A percentile compares a stretch with the other conserved stretches of the same genome.
Conservation (phyloP, 1,284 basidiomycete species). For the Termitomyces sp. region DNA sequence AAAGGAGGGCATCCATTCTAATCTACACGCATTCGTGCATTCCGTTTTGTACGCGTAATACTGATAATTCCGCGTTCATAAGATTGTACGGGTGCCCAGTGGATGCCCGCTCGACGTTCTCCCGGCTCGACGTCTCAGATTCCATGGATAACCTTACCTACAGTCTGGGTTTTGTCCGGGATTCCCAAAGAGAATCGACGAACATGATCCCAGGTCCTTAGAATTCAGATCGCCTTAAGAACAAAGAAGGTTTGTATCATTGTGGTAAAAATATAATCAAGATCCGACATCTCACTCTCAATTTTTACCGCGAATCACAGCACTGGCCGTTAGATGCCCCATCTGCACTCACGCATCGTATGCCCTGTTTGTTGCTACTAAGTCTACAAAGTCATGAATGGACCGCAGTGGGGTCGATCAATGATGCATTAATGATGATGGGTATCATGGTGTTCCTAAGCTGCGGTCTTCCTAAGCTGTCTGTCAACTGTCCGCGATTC, state of each 20-base stretch:
- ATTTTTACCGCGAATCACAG: neutral
- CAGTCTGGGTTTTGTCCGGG: neutral
- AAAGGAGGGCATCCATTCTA: neutral
- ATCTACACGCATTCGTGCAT: neutral
- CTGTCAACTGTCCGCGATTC: neutral
- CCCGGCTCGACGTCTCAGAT: conserved; percentile 1
- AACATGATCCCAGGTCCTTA: neutral
- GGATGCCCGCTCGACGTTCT: conserved; percentile 2
- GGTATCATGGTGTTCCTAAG: neutral
- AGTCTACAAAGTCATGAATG: neutral
- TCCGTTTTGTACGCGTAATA: neutral
- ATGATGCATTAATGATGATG: too few species aligned
- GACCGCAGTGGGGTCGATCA: neutral
- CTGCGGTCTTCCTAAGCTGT: neutral
- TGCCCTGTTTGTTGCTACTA: neutral
- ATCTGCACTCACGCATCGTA: neutral
- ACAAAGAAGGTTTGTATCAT: neutral
- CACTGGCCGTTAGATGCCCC: neutral
- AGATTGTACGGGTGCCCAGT: neutral
- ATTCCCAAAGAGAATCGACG: neutral
- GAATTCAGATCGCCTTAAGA: neutral
- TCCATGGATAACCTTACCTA: neutral
- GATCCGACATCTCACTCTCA: neutral
- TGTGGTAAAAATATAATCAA: neutral
- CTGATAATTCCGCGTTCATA: conserved; percentile 3